Base-by-base conservation (phyloP, 495 filamentous ascomycete genomes). In the Neurospora discreta region DNA sequence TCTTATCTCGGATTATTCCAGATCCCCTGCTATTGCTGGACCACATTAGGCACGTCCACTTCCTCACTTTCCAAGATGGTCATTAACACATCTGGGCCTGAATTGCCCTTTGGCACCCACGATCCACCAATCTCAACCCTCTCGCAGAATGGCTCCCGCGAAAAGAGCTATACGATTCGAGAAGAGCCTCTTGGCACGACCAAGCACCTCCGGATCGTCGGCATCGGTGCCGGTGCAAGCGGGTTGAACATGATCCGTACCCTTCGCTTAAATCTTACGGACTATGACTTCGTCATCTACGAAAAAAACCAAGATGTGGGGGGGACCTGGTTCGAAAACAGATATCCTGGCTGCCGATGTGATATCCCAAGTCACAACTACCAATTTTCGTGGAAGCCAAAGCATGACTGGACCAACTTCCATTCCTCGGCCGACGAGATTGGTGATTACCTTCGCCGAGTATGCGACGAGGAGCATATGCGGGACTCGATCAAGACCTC, bases 231-330 rank as follows among this genome's bases (percentile, higher is more conserved):
- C 38, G 84, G 84, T n/a, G 81, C 81, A 10, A 85, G 82, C 73
- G 83, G 84, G 26, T 77, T 87, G 70, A 83, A 86, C 72, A 75
- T 85, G 77, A 76, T 84, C 71, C 80, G 81, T 43, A 83, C 82
- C 18, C 76, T 85, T 30, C 79, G 80, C 38, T 77, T 79, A 60
- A 81, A 82, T 73, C 73, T 85, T 44, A 77, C 71, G 71, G 78
- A 83, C 76, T 84, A 82, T 68, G 86, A 91, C 16, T 81, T 90
- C 36, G 84, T 86, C 40, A 85, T 93, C 46, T 95, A 93, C 78
- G 92, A 95, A 77, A 94, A 94, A 85, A 94, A 94, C 74, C 77
- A 78, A 1, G 91, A 90, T 67, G 83, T 88, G 69, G 87, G 86
- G 26, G 87, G 87, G 10, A 88, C 87, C 1, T 89, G 87, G 87